Evolutionary conservation across 2,329 filamentous ascomycete genomes (phyloP).

Genomic region (Trichoderma aggressivum): DNA sequence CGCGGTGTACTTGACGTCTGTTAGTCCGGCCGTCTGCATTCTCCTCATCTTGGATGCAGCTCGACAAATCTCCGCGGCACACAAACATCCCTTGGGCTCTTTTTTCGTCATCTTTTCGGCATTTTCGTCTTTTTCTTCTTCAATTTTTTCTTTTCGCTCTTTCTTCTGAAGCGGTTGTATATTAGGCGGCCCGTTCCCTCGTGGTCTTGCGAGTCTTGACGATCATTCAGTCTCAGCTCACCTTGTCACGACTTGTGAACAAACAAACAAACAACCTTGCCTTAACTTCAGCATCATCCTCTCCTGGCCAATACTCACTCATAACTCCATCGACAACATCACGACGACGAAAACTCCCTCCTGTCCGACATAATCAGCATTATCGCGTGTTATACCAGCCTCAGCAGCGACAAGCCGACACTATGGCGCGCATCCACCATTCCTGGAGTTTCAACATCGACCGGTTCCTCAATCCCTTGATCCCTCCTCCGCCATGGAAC

Average conservation of each 20-base stretch:
- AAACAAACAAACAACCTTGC: not conserved
- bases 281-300: not conserved
- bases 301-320: not conserved
- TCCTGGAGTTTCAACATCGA: constrained; percentile 70
- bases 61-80: constrained; percentile 30
- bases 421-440: constrained; percentile 19
- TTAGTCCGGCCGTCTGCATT: not conserved
- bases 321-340: not conserved
- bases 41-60: constrained; percentile 7
- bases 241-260: not conserved
- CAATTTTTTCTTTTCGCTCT: not conserved
- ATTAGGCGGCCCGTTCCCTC: not conserved
- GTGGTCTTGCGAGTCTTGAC: not conserved
- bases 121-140: not conserved
- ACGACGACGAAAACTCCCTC: not conserved
- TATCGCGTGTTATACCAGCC: not conserved
- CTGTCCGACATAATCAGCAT: not conserved
- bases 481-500: constrained; percentile 64
- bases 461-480: constrained; percentile 64
- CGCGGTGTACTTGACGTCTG: not conserved
- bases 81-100: not conserved
- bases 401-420: not conserved
- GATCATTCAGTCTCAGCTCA: not conserved
- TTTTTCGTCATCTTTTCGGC: not conserved
- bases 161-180: not conserved